A percentile compares a stretch with the other conserved stretches of the same genome.
phyloP scores from a whole-genome alignment of 2,329 filamentous ascomycete species.

The Aspergillus candidus region DNA sequence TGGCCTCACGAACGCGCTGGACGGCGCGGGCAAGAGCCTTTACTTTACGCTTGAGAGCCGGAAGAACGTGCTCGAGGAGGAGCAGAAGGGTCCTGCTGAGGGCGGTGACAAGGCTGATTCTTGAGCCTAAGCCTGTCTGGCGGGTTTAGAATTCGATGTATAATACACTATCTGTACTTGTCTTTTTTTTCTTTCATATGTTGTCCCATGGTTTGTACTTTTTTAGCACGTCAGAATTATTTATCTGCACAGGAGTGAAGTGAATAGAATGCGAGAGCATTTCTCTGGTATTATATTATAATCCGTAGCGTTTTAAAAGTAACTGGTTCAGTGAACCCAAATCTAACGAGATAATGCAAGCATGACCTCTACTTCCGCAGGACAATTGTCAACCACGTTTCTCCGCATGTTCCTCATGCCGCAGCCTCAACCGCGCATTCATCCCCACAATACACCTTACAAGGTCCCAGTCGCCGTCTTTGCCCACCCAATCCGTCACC shows the following conservation, averaged over 20 bases:
- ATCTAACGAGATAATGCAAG: too few relatives aligned
- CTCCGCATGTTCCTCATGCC: conserved; percentile 15
- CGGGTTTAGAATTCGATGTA: conserved; percentile 24
- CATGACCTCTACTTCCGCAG: too few relatives aligned
- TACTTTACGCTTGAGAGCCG: conserved; percentile 85
- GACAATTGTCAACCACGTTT: neutral
- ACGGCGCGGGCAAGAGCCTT: conserved; percentile 71
- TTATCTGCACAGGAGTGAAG: conserved; percentile 4
- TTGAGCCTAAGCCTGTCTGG: conserved; percentile 8
- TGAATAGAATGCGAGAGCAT: conserved; percentile 9
- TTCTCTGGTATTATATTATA: neutral
- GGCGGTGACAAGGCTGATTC: conserved; percentile 30
- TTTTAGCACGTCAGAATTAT: conserved; percentile 13
- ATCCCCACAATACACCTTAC: conserved; percentile 81
- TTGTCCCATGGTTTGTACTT: conserved; percentile 5
- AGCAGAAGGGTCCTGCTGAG: conserved; percentile 37
- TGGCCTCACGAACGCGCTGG: conserved; percentile 69
- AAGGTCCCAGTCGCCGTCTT: conserved; percentile 83
- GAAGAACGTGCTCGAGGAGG: conserved; percentile 73
- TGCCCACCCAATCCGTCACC: conserved; percentile 89
- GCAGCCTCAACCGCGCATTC: conserved; percentile 61
- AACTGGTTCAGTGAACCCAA: too few relatives aligned
- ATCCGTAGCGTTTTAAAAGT: too few relatives aligned
- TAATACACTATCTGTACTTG: conserved; percentile 29
- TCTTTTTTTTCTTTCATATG: conserved; percentile 11